A percentile compares a stretch with the other conserved stretches of the same genome.
Evolutionary conservation across 1,139 yeast species (phyloP).

Genomic region (Lodderomyces oxycetoniae): DNA sequence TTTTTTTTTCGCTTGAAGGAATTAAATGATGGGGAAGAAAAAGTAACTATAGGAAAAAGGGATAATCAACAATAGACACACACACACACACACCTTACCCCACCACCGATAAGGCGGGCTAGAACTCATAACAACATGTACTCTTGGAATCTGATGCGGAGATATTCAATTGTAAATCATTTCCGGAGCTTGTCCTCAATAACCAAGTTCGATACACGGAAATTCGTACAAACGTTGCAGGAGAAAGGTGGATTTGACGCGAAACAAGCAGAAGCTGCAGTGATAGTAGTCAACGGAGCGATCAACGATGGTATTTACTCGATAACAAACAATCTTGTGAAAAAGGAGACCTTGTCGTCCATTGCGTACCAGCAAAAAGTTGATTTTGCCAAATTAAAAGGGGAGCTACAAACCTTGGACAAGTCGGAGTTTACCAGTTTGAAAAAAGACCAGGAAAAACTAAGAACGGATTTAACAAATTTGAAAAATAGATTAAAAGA

Average conservation of each 20-base stretch:
- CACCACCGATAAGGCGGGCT: too few species aligned
- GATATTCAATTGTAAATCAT: too few species aligned
- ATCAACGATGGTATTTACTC: conserved; percentile 77
- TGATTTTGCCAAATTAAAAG: conserved; percentile 89
- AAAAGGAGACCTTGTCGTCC: conserved; percentile 75
- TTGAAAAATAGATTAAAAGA: conserved; percentile 80
- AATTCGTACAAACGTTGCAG: conserved; percentile 64
- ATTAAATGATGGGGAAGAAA: too few species aligned
- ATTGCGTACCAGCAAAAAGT: conserved; percentile 94
- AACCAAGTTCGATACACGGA: conserved; percentile 72
- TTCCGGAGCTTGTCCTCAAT: conserved; percentile 27
- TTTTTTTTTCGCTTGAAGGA: too few species aligned
- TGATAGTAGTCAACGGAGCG: conserved; percentile 68
- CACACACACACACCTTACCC: too few species aligned
- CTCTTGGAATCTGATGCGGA: too few species aligned
- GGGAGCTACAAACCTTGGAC: conserved; percentile 85
- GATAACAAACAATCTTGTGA: conserved; percentile 70
- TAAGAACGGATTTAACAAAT: conserved; percentile 81
- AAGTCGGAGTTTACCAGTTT: conserved; percentile 77
- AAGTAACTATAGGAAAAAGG: too few species aligned
- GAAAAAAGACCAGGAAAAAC: conserved; percentile 82
- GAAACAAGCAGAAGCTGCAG: conserved; percentile 78
- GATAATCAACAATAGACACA: too few species aligned
- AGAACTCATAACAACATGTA: too few species aligned
- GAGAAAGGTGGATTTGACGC: conserved; percentile 65